A percentile compares a stretch with the other conserved stretches of the same genome.
Evolutionary conservation across 2,329 filamentous ascomycete genomes (phyloP).

Genomic region (Spiromastix sp.): DNA sequence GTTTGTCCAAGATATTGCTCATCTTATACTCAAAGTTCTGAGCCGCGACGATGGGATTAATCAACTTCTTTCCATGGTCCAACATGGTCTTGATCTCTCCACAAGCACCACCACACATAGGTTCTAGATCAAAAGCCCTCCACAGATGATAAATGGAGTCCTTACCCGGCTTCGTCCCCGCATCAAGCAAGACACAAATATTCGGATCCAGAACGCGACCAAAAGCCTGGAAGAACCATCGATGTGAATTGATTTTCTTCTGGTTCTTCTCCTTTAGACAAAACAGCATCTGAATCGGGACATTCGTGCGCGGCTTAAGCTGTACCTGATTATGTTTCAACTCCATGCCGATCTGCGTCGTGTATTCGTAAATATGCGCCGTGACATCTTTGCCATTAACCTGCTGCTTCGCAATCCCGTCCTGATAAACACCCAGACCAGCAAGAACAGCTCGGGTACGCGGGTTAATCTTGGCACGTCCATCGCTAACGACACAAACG

Average conservation of each 20-base stretch:
- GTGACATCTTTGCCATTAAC: constrained; percentile 95
- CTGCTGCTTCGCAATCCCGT: constrained; percentile 96
- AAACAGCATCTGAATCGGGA: constrained; percentile 93
- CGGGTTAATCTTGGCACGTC: constrained; percentile 92
- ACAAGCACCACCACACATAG: constrained; percentile 94
- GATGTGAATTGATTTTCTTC: constrained; percentile 99
- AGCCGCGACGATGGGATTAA: constrained; percentile 89
- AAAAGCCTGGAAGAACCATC: constrained; percentile 99
- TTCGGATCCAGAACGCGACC: constrained; percentile 87
- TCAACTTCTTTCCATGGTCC: constrained; percentile 69
- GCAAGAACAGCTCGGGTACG: constrained; percentile 81
- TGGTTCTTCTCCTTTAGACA: constrained; percentile 99
- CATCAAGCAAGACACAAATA: constrained; percentile 91
- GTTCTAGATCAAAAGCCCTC: constrained; percentile 96
- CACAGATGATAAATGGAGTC: constrained; percentile 96
- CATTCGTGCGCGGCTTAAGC: constrained; percentile 68
- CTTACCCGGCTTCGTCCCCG: constrained; percentile 85
- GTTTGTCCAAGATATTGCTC: constrained; percentile 98
- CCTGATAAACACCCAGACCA: constrained; percentile 92
- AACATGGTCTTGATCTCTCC: constrained; percentile 99
- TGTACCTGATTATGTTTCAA: constrained; percentile 84
- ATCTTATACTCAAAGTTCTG: constrained; percentile 99
- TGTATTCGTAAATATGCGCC: constrained; percentile 84
- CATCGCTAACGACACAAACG: constrained; percentile 93
- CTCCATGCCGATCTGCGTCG: constrained; percentile 55